Conservation (phyloP, 73 alveolate genomes). For the Blepharisma japonicum region DNA sequence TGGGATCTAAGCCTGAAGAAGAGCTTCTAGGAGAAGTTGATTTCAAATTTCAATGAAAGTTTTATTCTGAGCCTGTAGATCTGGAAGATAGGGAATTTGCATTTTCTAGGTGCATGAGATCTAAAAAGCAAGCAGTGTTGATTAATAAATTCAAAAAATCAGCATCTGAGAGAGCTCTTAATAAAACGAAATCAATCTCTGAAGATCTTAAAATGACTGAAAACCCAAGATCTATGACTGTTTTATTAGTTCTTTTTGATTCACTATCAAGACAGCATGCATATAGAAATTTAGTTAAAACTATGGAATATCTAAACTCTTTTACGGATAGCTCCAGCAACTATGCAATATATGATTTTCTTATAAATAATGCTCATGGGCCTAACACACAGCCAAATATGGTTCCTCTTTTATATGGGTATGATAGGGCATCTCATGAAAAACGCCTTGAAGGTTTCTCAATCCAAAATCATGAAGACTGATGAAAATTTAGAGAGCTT, state of each 20-base stretch:
- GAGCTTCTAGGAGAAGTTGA: not conserved
- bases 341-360: slow-evolving; percentile 12
- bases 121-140: not conserved
- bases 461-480: not conserved
- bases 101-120: not conserved
- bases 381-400: not conserved
- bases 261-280: not conserved
- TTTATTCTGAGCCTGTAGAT: not conserved
- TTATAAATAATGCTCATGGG: slow-evolving; percentile 28
- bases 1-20: slow-evolving; percentile 2
- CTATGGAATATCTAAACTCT: not conserved
- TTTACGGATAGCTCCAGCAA: not conserved
- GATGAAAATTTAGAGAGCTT: not conserved
- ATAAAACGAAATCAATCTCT: not conserved
- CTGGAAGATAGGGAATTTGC: slow-evolving; percentile 9
- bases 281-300: not conserved
- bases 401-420: slow-evolving; percentile 16
- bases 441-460: not conserved
- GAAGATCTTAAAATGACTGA: not conserved
- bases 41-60: not conserved
- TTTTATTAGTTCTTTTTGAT: slow-evolving; percentile 3
- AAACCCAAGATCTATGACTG: not conserved
- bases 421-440: not conserved
- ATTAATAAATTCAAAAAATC: not conserved
- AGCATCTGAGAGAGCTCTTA: not conserved